These are phyloP conservation scores for Hypoxylon sp. DNA, from an alignment of 2,329 filamentous ascomycete species.

Conservation along the genomic window DNA sequence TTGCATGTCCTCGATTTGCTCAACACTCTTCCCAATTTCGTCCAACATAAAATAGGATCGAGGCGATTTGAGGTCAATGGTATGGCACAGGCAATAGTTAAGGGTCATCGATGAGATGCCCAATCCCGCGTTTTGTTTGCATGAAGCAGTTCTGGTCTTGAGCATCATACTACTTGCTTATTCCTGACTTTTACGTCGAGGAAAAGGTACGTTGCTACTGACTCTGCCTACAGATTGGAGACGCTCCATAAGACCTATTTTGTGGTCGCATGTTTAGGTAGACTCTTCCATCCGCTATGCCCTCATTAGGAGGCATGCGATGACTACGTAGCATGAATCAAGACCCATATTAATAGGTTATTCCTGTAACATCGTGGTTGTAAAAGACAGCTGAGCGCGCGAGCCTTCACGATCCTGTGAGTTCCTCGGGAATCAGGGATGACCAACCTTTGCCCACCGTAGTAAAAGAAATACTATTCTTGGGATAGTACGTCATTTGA, in stretches of 20 bases:
- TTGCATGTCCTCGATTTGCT: conserved; percentile 45
- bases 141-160: conserved; percentile 30
- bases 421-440: neutral
- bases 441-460: neutral
- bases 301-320: conserved; percentile 46
- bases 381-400: neutral
- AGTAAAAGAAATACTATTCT: conserved; percentile 29
- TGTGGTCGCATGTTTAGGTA: conserved; percentile 45
- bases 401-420: neutral
- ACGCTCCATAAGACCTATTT: conserved; percentile 39
- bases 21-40: conserved; percentile 36
- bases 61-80: conserved; percentile 28
- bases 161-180: conserved; percentile 29
- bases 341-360: conserved; percentile 16
- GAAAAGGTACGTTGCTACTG: conserved; percentile 47
- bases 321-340: conserved; percentile 47
- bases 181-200: conserved; percentile 31
- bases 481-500: conserved; percentile 31
- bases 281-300: conserved; percentile 40
- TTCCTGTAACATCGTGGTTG: neutral
- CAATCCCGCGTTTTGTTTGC: conserved; percentile 30
- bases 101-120: conserved; percentile 10
- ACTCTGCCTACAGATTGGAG: conserved; percentile 50
- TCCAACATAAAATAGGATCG: conserved; percentile 27
- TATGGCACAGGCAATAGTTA: conserved; percentile 18